Conservation (phyloP, 345 rosid genomes). For the Physaria fendleri region DNA sequence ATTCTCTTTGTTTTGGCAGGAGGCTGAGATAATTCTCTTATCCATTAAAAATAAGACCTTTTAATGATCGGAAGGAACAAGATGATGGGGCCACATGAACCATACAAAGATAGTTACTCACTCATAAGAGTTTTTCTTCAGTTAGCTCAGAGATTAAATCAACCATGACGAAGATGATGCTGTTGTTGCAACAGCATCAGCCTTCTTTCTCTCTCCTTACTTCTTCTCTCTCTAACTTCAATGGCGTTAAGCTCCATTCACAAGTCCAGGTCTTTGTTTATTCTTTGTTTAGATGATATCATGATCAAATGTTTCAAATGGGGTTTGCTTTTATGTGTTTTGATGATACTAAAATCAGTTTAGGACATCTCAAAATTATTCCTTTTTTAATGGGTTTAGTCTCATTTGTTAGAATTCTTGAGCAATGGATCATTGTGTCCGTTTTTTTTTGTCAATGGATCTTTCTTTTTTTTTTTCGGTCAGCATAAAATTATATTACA, state of each 20-base stretch:
- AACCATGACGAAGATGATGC: slow-evolving; percentile 63
- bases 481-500: too few relatives aligned
- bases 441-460: too few relatives aligned
- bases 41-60: slow-evolving; percentile 12
- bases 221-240: slow-evolving; percentile 83
- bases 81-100: slow-evolving; percentile 24
- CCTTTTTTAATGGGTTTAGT: neutral
- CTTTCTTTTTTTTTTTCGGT: too few relatives aligned
- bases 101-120: slow-evolving; percentile 19
- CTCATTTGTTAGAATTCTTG: neutral
- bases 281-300: neutral
- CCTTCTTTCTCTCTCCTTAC: slow-evolving; percentile 66
- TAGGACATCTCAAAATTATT: neutral
- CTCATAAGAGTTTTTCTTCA: slow-evolving; percentile 2
- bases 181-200: slow-evolving; percentile 58
- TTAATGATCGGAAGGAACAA: slow-evolving; percentile 24
- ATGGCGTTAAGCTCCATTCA: slow-evolving; percentile 65
- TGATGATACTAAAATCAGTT: neutral
- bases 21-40: slow-evolving; percentile 33
- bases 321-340: neutral
- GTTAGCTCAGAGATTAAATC: slow-evolving; percentile 1
- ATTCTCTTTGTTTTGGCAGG: too few relatives aligned
- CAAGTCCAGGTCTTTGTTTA: slow-evolving; percentile 75
- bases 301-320: neutral
- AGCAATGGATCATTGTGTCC: slow-evolving; percentile 1